These are phyloP conservation scores for Thuja plicata DNA, from an alignment of 83 land plant genomes.

Conservation along the genomic window DNA sequence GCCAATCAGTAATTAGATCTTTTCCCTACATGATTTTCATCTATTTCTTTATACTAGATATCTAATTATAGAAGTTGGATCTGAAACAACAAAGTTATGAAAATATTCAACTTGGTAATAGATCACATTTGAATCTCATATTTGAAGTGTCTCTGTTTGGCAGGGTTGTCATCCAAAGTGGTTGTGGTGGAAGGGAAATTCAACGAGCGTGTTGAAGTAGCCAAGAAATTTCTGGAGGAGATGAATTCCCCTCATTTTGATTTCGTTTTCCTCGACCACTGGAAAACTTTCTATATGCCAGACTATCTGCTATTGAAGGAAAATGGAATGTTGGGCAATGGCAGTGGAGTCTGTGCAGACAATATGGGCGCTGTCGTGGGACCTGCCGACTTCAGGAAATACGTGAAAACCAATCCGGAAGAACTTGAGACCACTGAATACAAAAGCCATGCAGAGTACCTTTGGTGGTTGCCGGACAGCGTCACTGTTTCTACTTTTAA, in stretches of 20 bases:
- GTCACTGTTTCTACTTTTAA: not conserved
- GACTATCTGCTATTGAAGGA: conserved; percentile 2
- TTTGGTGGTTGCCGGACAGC: not conserved
- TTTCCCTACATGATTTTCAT: too few species aligned
- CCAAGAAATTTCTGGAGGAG: not conserved
- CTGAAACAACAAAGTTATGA: too few species aligned
- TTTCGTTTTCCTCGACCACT: conserved; percentile 9
- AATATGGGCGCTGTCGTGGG: not conserved
- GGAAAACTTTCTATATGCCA: not conserved
- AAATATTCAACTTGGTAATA: too few species aligned
- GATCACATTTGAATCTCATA: too few species aligned
- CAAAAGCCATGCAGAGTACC: not conserved
- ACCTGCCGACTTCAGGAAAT: conserved; percentile 3
- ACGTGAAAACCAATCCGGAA: not conserved
- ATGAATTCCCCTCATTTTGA: not conserved
- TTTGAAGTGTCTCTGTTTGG: too few species aligned
- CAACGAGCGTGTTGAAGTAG: not conserved
- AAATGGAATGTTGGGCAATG: not conserved
- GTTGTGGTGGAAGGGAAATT: conserved; percentile 4
- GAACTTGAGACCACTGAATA: not conserved
- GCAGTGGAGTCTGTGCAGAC: conserved; percentile 1
- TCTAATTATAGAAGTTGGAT: too few species aligned
- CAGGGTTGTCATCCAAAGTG: not conserved
- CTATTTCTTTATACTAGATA: too few species aligned
- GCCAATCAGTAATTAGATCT: too few species aligned